Percentiles rank a stretch among this genome's conserved stretches.
Evolutionary conservation across 2,329 filamentous ascomycete genomes (phyloP).

Genomic region (Hysterium pulicare): DNA sequence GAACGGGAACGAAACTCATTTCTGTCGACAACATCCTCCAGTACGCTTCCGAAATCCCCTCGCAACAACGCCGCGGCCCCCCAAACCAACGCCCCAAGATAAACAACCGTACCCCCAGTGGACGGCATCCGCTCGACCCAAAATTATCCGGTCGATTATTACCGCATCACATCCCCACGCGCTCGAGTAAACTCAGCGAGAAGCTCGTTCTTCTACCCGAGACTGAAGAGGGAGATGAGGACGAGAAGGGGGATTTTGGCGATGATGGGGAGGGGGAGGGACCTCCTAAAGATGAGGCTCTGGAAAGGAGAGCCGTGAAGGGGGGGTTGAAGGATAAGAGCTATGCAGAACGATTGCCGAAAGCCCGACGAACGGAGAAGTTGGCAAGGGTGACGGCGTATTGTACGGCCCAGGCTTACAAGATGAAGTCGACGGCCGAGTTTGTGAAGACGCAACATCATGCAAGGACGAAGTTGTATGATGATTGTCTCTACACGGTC

Average conservation of each 20-base stretch:
- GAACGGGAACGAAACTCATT: slow-evolving; percentile 65
- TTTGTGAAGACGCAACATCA: slow-evolving; percentile 86
- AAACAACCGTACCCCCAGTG: slow-evolving; percentile 47
- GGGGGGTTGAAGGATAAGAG: slow-evolving; percentile 71
- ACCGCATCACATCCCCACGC: slow-evolving; percentile 67
- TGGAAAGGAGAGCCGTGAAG: slow-evolving; percentile 60
- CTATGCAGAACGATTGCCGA: slow-evolving; percentile 89
- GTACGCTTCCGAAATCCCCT: slow-evolving; percentile 91
- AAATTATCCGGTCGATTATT: slow-evolving; percentile 56
- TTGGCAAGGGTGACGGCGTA: slow-evolving; percentile 90
- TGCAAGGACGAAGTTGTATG: slow-evolving; percentile 92
- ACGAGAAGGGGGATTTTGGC: slow-evolving; percentile 53
- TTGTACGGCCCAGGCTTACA: slow-evolving; percentile 91
- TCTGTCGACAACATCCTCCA: slow-evolving; percentile 92
- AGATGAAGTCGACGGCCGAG: slow-evolving; percentile 79
- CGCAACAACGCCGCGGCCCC: slow-evolving; percentile 78
- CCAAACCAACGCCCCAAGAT: slow-evolving; percentile 52
- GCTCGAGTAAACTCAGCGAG: slow-evolving; percentile 91
- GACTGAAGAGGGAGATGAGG: slow-evolving; percentile 54
- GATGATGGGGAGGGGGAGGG: slow-evolving; percentile 60
- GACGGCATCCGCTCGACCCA: slow-evolving; percentile 52
- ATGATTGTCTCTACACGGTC: slow-evolving; percentile 93
- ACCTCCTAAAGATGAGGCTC: slow-evolving; percentile 67
- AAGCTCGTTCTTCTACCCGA: slow-evolving; percentile 95
- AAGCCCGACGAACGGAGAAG: slow-evolving; percentile 81